Conservation (phyloP, 345 rosid species). For the Sonneratia caseolaris region DNA sequence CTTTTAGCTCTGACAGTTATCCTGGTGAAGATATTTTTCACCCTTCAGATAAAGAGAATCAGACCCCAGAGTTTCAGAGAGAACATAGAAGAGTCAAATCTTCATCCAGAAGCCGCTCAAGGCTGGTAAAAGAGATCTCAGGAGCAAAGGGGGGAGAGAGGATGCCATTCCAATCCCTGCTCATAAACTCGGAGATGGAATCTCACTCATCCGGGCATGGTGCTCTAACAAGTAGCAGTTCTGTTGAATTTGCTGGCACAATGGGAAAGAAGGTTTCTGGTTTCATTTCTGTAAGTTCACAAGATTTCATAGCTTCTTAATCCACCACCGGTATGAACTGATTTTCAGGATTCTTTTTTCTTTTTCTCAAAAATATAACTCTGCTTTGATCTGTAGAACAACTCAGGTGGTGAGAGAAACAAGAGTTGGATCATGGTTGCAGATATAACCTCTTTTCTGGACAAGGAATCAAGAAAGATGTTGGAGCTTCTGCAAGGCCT, state of each 20-base stretch:
- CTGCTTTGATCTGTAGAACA: constrained; percentile 27
- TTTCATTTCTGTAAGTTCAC: constrained; percentile 37
- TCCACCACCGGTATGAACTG: not conserved
- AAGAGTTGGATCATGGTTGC: constrained; percentile 67
- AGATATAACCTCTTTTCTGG: constrained; percentile 58
- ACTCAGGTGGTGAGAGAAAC: constrained; percentile 27
- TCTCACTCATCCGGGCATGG: constrained; percentile 18
- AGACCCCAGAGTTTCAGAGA: constrained; percentile 25
- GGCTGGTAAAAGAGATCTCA: constrained; percentile 22
- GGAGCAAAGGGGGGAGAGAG: constrained; percentile 32
- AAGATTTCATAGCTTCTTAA: not conserved
- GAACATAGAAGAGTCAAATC: constrained; percentile 21
- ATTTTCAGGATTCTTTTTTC: not conserved
- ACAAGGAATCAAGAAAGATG: constrained; percentile 57
- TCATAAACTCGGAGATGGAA: constrained; percentile 21
- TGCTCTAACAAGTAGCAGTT: constrained; percentile 23
- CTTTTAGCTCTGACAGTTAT: not conserved
- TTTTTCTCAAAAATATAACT: not conserved
- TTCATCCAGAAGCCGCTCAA: constrained; percentile 19
- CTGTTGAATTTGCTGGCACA: constrained; percentile 12
- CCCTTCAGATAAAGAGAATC: constrained; percentile 43
- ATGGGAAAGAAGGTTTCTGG: constrained; percentile 15
- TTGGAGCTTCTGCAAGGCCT: constrained; percentile 80
- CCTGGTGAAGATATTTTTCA: constrained; percentile 21
- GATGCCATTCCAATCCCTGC: constrained; percentile 45